Base-by-base conservation (phyloP, 208 protist genomes). In the Acanthamoeba polyphaga region DNA sequence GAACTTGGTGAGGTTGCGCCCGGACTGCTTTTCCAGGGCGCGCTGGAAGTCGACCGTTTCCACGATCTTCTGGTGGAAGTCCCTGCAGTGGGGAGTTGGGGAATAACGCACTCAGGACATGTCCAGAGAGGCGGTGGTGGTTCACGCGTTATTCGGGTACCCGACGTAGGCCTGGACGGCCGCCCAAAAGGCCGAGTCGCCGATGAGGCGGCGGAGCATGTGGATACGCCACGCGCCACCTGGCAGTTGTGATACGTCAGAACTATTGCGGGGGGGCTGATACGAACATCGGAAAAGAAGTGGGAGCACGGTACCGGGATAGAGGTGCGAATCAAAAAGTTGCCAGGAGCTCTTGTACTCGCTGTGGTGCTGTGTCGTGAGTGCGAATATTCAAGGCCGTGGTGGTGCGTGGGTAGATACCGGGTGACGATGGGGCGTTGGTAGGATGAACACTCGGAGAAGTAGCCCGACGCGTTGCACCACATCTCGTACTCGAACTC, bases 401-500 rank as follows among this genome's bases (percentile, higher is more conserved):
- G 32, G 8, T 29, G 29, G 68, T 6, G 32, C 12, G 29, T 12
- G 15, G 10, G 46, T 38, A 2, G 3, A 76, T 80, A 84, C 76
- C 76, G 32, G 8, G 84, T 90, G 58, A 90, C 84, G 24, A 90
- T 90, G 84, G 84, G 84, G 3, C 84, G 84, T 53, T 70, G 55
- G 58, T 90, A 90, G 55, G 51, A 68, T 19, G 51, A 70, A 46
- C 84, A 90, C 58, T 90, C 84, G 29, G 55, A 49, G 55, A 90
- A 70, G 84, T 90, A 90, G 51, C 43, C 17, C 32, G n/a, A 29
- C 8, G 84, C 84, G n/a, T 68, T 68, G 19, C 24, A 9, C 51
- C 51, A 90, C 84, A 90, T 90, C 24, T 68, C 51, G 55, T 68
- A 90, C n/a, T 90, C 55, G 34, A 90, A 90, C 58, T 90, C 84